Conservation (phyloP, 345 rosid genomes). For the Schrenkiella parvula region DNA sequence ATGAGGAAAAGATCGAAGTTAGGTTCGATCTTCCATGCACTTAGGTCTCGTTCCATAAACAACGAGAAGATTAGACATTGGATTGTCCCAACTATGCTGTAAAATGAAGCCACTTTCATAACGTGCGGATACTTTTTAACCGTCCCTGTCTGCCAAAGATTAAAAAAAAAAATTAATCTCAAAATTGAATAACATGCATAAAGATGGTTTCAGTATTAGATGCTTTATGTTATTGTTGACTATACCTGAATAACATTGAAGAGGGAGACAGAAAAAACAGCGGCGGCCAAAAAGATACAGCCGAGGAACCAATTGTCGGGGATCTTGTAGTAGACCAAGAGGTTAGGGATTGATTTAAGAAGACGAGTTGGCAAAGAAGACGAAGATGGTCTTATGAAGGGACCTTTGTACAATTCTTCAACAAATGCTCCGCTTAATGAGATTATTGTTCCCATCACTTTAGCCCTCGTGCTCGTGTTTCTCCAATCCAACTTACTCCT, state of each 20-base stretch:
- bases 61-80: conserved; percentile 55
- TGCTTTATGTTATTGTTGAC: neutral
- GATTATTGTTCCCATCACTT: conserved; percentile 48
- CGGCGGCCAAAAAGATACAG: conserved; percentile 60
- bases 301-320: conserved; percentile 73
- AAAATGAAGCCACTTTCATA: conserved; percentile 65
- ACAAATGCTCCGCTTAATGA: conserved; percentile 52
- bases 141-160: conserved; percentile 46
- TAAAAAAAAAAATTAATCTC: neutral
- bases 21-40: conserved; percentile 62
- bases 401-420: conserved; percentile 56
- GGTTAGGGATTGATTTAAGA: conserved; percentile 33
- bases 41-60: conserved; percentile 53
- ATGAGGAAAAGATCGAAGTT: conserved; percentile 59
- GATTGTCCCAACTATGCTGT: conserved; percentile 64
- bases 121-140: conserved; percentile 54
- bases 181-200: neutral
- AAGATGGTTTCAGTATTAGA: neutral
- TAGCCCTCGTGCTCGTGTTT: conserved; percentile 43
- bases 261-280: conserved; percentile 50
- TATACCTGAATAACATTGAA: conserved; percentile 71
- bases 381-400: conserved; percentile 43
- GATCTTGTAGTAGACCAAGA: conserved; percentile 47
- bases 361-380: conserved; percentile 30
- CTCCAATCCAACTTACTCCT: conserved; percentile 46